These are phyloP conservation scores for Rubia peregrina DNA, from an alignment of 305 asterid species.

Conservation along the genomic window DNA sequence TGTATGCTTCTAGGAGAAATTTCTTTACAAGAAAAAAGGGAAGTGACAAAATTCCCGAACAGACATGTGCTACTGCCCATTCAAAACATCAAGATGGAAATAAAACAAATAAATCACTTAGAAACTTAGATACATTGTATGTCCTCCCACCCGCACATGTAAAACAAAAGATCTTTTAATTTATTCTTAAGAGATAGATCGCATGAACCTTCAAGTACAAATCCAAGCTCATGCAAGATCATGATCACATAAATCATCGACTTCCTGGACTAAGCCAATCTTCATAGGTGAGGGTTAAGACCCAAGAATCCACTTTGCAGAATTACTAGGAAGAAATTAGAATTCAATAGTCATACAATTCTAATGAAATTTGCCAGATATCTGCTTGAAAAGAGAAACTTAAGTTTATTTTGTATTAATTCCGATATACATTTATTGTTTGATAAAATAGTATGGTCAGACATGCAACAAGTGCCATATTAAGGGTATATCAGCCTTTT, in stretches of 20 bases:
- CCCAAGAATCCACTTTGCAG: neutral
- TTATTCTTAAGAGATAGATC: neutral
- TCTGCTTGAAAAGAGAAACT: neutral
- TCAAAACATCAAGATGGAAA: no score
- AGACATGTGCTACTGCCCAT: no score
- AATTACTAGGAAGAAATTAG: neutral
- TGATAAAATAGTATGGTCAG: neutral
- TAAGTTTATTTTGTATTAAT: neutral
- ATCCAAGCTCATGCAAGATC: neutral
- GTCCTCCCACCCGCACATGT: no score
- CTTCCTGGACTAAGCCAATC: neutral
- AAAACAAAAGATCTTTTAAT: no score
- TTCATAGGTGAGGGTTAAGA: neutral
- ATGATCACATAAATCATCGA: neutral
- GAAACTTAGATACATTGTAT: no score
- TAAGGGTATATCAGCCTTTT: neutral
- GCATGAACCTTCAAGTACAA: neutral
- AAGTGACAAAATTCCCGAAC: neutral
- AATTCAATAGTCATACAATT: neutral
- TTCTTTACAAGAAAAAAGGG: neutral
- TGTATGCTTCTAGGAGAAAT: neutral
- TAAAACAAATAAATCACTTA: no score
- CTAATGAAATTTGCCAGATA: neutral
- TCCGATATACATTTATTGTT: neutral
- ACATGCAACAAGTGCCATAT: neutral